Base-by-base conservation (phyloP, 495 filamentous ascomycete genomes). In the Xylaria sp. region DNA sequence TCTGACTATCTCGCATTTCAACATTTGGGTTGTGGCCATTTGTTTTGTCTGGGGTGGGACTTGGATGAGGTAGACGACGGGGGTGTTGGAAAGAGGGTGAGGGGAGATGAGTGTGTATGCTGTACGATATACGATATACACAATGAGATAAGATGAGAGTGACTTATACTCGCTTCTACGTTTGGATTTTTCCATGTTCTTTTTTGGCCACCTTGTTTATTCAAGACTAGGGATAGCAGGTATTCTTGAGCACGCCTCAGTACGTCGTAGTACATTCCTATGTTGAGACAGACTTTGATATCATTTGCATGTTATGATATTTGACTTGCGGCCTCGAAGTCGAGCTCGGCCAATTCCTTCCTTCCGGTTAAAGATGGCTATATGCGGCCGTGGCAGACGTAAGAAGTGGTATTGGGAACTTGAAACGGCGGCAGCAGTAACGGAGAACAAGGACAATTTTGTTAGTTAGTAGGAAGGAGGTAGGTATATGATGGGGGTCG, bases 21-120 rank as follows among this genome's bases (percentile, higher is more conserved):
- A 52, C n/a, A 55, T 55, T 11, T 55, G 15, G 21, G 52, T 55
- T 11, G 5, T 55, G 12, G 52, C 14, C 52, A 31, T 55, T 31
- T 55, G 14, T 29, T 55, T 55, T 31, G 5, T 12, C 40, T 12
- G 5, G 40, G 26, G 14, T 31, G 52, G 50, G 6, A 7, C n/a
- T 53, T 53, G n/a, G 15, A 9, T 21, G 7, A 21, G 12, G 15
- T 21, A 53, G 4, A 24, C 3, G 35, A 19, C 3, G 41, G 3
- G 0, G 11, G 21, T 19, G 44, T 2, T 44, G 11, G 24, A 5
- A 1, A 52, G 48, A 26, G 21, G 11, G 14, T n/a, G n/a, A n/a
- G n/a, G n/a, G n/a, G n/a, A n/a, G n/a, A n/a, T n/a, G n/a, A n/a
- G 52, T 48, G 44, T 55, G 52, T 55, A 55, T 55, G 52, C 52